Percentiles rank a stretch among this genome's conserved stretches.
phyloP scores from a whole-genome alignment of 768 basidiomycete genomes.

The Leucosporidium yakuticum region DNA sequence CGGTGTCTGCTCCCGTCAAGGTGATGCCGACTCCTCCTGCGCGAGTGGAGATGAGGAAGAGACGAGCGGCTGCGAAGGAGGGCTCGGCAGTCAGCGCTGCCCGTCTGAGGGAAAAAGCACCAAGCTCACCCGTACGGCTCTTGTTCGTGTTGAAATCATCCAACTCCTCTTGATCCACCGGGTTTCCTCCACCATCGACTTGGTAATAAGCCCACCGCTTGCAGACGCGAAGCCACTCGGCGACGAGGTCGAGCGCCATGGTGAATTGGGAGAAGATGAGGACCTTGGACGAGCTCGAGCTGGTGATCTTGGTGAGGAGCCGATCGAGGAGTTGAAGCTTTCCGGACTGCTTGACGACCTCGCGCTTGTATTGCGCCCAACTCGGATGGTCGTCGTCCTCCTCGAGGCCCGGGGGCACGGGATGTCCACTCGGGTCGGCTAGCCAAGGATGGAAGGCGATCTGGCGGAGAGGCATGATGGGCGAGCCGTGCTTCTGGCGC shows the following conservation, averaged over 20 bases:
- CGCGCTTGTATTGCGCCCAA: too few relatives aligned
- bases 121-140: too few relatives aligned
- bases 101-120: too few relatives aligned
- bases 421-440: slow-evolving; percentile 30
- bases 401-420: too few relatives aligned
- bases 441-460: slow-evolving; percentile 52
- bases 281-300: slow-evolving; percentile 59
- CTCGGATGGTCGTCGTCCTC: too few relatives aligned
- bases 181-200: too few relatives aligned
- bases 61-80: slow-evolving; percentile 46
- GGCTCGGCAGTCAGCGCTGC: too few relatives aligned
- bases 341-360: slow-evolving; percentile 71
- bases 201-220: too few relatives aligned
- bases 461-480: slow-evolving; percentile 94
- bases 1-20: slow-evolving; percentile 75
- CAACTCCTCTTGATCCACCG: too few relatives aligned
- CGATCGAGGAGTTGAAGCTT: slow-evolving; percentile 97
- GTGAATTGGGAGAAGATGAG: slow-evolving; percentile 71
- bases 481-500: slow-evolving; percentile 62
- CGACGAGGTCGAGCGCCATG: slow-evolving; percentile 43
- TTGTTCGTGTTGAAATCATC: too few relatives aligned
- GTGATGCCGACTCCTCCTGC: slow-evolving; percentile 77
- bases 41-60: slow-evolving; percentile 75
- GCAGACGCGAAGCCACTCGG: too few relatives aligned
- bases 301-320: slow-evolving; percentile 73